Evolutionary conservation across 305 asterid genomes (phyloP).

Genomic region (Euphrasia arctica): DNA sequence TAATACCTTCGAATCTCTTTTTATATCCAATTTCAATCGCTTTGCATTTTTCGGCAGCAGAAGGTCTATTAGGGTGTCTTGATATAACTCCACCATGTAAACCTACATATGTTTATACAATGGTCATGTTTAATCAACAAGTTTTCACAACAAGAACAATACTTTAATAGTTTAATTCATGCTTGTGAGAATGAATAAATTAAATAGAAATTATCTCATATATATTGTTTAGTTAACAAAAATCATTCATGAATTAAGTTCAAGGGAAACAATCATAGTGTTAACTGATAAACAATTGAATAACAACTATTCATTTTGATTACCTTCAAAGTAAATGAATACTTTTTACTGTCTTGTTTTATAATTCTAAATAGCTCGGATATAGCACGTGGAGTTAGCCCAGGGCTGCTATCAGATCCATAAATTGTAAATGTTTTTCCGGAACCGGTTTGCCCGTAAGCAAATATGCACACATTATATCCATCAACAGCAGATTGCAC

Average conservation of each 20-base stretch:
- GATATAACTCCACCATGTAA: conserved; percentile 94
- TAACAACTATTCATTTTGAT: conserved; percentile 8
- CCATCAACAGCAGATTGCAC: conserved; percentile 98
- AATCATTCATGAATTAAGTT: neutral
- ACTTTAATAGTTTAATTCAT: conserved; percentile 4
- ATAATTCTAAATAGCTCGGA: conserved; percentile 77
- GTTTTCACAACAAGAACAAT: neutral
- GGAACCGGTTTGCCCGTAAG: conserved; percentile 98
- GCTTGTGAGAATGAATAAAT: conserved; percentile 9
- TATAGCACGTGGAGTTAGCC: conserved; percentile 90
- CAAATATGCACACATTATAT: conserved; percentile 90
- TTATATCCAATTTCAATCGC: conserved; percentile 74
- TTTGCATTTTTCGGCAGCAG: conserved; percentile 68
- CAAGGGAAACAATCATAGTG: neutral
- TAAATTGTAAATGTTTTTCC: conserved; percentile 93
- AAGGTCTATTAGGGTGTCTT: conserved; percentile 80
- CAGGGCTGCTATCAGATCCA: conserved; percentile 81
- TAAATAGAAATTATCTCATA: neutral
- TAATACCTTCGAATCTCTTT: conserved; percentile 82
- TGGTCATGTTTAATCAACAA: conserved; percentile 9
- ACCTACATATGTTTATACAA: conserved; percentile 49
- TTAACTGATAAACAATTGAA: conserved; percentile 22
- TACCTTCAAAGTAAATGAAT: conserved; percentile 78
- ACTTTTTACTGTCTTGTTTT: conserved; percentile 70
- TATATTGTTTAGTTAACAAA: neutral